Conservation (phyloP, 2,329 filamentous ascomycete genomes). For the Venturia carpophila region DNA sequence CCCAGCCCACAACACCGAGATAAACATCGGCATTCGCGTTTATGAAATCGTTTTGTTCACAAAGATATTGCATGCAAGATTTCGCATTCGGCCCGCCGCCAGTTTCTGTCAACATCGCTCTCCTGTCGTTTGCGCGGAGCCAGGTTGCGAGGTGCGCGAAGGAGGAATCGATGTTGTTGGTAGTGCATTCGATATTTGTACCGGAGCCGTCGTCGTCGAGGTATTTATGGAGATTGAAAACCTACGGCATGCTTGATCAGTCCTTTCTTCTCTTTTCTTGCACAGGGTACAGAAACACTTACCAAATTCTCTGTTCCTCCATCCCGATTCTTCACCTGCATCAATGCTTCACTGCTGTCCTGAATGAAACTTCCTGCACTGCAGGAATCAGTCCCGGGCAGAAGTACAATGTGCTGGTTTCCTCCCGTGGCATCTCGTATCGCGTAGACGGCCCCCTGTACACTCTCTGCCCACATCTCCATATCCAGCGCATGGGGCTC, state of each 20-base stretch:
- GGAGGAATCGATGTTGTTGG: slow-evolving; percentile 28
- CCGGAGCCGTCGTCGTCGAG: slow-evolving; percentile 34
- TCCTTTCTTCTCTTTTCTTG: background rate
- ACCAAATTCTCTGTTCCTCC: slow-evolving; percentile 49
- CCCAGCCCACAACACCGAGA: slow-evolving; percentile 27
- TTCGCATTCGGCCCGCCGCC: slow-evolving; percentile 32
- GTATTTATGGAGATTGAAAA: slow-evolving; percentile 39
- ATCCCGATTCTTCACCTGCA: slow-evolving; percentile 51
- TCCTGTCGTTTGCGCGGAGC: slow-evolving; percentile 31
- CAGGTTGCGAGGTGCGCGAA: slow-evolving; percentile 33
- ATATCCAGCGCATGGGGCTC: slow-evolving; percentile 54
- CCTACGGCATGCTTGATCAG: background rate
- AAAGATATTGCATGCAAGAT: slow-evolving; percentile 30
- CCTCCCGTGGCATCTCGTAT: slow-evolving; percentile 56
- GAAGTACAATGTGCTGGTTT: slow-evolving; percentile 53
- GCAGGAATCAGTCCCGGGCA: slow-evolving; percentile 55
- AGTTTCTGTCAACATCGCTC: slow-evolving; percentile 36
- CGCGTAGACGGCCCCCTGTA: slow-evolving; percentile 56
- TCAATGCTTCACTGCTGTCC: slow-evolving; percentile 39
- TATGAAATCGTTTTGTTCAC: slow-evolving; percentile 28
- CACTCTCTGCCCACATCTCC: slow-evolving; percentile 49
- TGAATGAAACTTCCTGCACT: slow-evolving; percentile 25
- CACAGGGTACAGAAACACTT: background rate
- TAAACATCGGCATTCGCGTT: slow-evolving; percentile 28
- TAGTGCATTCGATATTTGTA: slow-evolving; percentile 28